Evolutionary conservation across 2,329 filamentous ascomycete species (phyloP).

Genomic region (Cladosporium colombiae): DNA sequence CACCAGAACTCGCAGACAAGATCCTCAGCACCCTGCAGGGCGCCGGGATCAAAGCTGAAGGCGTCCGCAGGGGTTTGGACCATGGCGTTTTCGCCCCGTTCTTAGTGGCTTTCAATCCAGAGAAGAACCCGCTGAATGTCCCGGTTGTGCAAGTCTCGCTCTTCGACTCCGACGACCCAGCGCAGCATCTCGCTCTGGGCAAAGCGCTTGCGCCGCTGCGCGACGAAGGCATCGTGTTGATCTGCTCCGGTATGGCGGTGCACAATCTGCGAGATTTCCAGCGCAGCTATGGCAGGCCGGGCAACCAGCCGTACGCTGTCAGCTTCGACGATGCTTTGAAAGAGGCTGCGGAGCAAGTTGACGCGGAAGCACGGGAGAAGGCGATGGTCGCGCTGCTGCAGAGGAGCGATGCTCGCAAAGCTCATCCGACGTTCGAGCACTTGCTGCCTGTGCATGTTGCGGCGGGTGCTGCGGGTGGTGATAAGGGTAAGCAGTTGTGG

Average conservation of each 20-base stretch:
- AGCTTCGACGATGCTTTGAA: constrained; percentile 40
- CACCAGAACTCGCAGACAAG: constrained; percentile 58
- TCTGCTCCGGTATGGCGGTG: constrained; percentile 72
- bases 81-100: constrained; percentile 76
- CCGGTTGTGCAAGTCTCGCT: constrained; percentile 74
- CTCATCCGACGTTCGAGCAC: constrained; percentile 66
- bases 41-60: constrained; percentile 62
- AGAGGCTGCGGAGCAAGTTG: constrained; percentile 34
- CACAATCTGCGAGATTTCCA: constrained; percentile 41
- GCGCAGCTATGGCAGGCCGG: constrained; percentile 25
- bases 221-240: constrained; percentile 66
- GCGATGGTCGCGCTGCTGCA: constrained; percentile 41
- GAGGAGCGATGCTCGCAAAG: constrained; percentile 56
- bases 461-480: constrained; percentile 38
- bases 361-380: constrained; percentile 33
- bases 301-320: constrained; percentile 36
- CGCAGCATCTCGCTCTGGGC: constrained; percentile 68
- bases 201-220: constrained; percentile 65
- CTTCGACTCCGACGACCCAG: constrained; percentile 64
- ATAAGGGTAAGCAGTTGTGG: constrained; percentile 37
- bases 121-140: constrained; percentile 42
- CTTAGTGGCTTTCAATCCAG: constrained; percentile 53
- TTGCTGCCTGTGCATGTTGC: constrained; percentile 60
- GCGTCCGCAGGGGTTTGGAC: constrained; percentile 66
- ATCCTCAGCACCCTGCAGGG: constrained; percentile 58